Evolutionary conservation across 1,284 basidiomycete genomes (phyloP).

Genomic region (Austroboletus niveus): DNA sequence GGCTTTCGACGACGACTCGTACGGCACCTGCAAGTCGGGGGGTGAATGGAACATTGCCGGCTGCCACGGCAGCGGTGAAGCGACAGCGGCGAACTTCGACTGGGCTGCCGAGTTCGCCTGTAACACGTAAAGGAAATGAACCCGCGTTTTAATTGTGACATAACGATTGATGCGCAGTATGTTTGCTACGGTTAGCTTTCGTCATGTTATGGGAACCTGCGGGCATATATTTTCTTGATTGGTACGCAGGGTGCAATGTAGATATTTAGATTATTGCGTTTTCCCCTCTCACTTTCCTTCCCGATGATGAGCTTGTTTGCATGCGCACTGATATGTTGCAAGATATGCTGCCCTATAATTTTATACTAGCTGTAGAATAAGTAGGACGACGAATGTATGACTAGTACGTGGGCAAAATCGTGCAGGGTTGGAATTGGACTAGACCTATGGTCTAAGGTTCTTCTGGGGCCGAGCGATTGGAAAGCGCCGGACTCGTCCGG

Average conservation of each 20-base stretch:
- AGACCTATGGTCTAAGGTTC: neutral
- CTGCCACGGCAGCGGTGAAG: slow-evolving; percentile 58
- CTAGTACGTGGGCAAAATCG: slow-evolving; percentile 19
- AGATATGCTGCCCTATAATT: slow-evolving; percentile 32
- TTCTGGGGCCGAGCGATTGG: slow-evolving; percentile 8
- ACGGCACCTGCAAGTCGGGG: slow-evolving; percentile 36
- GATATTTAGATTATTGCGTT: slow-evolving; percentile 36
- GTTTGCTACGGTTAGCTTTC: slow-evolving; percentile 1
- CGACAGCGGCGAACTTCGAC: slow-evolving; percentile 75
- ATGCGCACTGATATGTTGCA: slow-evolving; percentile 20
- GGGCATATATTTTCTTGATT: slow-evolving; percentile 34
- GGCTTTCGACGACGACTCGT: slow-evolving; percentile 39
- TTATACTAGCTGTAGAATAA: slow-evolving; percentile 26
- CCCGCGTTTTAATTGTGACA: slow-evolving; percentile 13
- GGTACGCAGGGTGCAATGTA: slow-evolving; percentile 31
- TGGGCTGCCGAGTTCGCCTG: slow-evolving; percentile 38
- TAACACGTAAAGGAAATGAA: slow-evolving; percentile 38
- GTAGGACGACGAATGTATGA: slow-evolving; percentile 23
- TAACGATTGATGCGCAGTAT: neutral
- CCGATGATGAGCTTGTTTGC: slow-evolving; percentile 13
- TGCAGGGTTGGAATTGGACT: slow-evolving; percentile 23
- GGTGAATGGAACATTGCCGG: slow-evolving; percentile 21
- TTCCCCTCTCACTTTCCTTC: slow-evolving; percentile 1
- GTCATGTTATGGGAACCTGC: slow-evolving; percentile 18
- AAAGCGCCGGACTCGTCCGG: slow-evolving; percentile 1